Evolutionary conservation across 1,139 yeast species (phyloP), one percentile per base, ranked within the genome.

Genomic region (Starmera stellimalicola): DNA sequence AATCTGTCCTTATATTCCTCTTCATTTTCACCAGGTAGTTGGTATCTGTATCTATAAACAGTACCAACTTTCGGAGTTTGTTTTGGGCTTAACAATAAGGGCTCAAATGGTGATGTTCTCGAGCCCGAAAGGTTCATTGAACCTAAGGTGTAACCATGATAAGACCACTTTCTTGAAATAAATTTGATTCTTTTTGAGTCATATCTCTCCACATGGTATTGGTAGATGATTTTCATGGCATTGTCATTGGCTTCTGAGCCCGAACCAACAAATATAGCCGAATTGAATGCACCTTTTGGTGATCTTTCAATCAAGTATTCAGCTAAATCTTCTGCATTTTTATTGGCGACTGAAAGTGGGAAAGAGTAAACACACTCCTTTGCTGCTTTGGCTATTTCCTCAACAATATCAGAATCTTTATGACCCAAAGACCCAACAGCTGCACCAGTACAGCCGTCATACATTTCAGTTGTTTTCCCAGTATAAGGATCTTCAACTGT

Each of bases 241-340:
- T 65, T 64, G 47, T 70, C 76, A 47, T 68, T 70, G 20, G 73
- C 57, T 55, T 70, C 76, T 17, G 73, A 65, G 16, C 76, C 76
- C 6, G 74, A 68, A 32, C 68, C 61, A 33, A 67, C 63, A 63
- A 68, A 70, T 34, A 66, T 46, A 22, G 70, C 72, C 33, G 65
- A 53, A 20, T 62, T 59, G 48, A 70, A 68, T 10, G 65, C 65
- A 15, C 61, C 65, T 29, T 55, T 50, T 29, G 68, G 69, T n/a
- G 73, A 67, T 33, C 58, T 54, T 18, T 62, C 63, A 42, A 65
- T 59, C 38, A 67, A 54, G 41, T 65, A 68, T 38, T 64, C 51
- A n/a, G 70, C 67, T 42, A 70, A 58, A 10, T 59, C 64, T 46
- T 70, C 73, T 19, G 73, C 65, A 29, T 65, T 58, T 37, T 60